A percentile compares a stretch with the other conserved stretches of the same genome.
phyloP scores from a whole-genome alignment of 805 yeast genomes.

The Cyberlindnera galapagoensis region DNA sequence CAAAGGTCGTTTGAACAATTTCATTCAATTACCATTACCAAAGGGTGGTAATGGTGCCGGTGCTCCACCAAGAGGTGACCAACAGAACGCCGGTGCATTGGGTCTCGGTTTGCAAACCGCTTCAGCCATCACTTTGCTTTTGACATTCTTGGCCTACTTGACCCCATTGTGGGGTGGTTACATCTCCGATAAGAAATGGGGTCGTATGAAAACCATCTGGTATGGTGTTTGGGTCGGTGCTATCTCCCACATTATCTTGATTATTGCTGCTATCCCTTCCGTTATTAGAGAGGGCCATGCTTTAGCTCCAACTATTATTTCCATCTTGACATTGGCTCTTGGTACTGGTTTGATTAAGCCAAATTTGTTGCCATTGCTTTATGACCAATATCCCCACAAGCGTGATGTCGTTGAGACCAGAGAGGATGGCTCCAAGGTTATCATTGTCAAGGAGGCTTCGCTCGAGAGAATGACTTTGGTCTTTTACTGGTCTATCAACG shows the following conservation, averaged over 20 bases:
- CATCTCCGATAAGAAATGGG: slow-evolving; percentile 68
- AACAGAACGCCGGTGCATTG: slow-evolving; percentile 43
- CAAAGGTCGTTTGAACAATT: slow-evolving; percentile 70
- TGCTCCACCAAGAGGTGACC: slow-evolving; percentile 19
- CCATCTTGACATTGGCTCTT: slow-evolving; percentile 49
- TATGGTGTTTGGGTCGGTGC: slow-evolving; percentile 54
- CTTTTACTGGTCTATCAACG: slow-evolving; percentile 70
- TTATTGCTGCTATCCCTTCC: slow-evolving; percentile 61
- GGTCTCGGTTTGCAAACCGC: slow-evolving; percentile 57
- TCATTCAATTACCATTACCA: slow-evolving; percentile 53
- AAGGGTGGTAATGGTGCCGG: slow-evolving; percentile 31
- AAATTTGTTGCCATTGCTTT: slow-evolving; percentile 62
- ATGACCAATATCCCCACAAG: slow-evolving; percentile 63
- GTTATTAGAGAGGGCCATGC: slow-evolving; percentile 44
- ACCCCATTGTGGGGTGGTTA: slow-evolving; percentile 77
- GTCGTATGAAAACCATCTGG: slow-evolving; percentile 64
- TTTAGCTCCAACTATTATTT: slow-evolving; percentile 49
- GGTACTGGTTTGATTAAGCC: slow-evolving; percentile 82
- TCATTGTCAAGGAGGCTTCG: slow-evolving; percentile 63
- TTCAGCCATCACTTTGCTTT: slow-evolving; percentile 64
- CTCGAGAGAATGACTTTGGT: slow-evolving; percentile 69
- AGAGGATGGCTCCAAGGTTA: slow-evolving; percentile 59
- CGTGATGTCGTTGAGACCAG: slow-evolving; percentile 52
- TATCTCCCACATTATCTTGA: slow-evolving; percentile 55
- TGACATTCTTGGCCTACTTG: slow-evolving; percentile 78